A percentile compares a stretch with the other conserved stretches of the same genome.
These are phyloP conservation scores for Rhizopogon vulgaris DNA, from an alignment of 768 basidiomycete species.

Conservation along the genomic window DNA sequence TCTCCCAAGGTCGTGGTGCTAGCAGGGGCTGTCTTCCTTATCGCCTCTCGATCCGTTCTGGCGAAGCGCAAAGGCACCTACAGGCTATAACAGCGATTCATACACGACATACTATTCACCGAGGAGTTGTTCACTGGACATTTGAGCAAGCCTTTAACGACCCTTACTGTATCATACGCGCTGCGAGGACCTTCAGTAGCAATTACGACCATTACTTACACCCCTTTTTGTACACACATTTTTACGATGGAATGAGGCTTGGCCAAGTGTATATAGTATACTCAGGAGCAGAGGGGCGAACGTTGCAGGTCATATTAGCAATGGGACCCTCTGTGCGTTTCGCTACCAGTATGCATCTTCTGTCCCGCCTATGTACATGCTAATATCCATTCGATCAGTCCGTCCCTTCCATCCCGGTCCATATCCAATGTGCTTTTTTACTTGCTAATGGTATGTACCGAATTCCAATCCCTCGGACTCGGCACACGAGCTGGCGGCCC, in stretches of 20 bases:
- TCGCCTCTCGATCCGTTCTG: constrained; percentile 3
- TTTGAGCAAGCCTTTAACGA: neutral
- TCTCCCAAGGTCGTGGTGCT: constrained; percentile 9
- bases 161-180: neutral
- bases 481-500: too few species aligned
- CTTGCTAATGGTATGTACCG: too few species aligned
- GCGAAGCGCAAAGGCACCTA: constrained; percentile 6
- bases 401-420: too few species aligned
- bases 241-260: neutral
- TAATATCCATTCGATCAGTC: neutral
- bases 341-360: neutral
- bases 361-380: neutral
- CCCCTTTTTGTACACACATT: neutral
- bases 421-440: too few species aligned
- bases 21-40: constrained; percentile 6
- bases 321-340: neutral
- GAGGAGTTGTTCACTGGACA: neutral
- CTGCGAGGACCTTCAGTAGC: neutral
- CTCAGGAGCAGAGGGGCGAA: neutral
- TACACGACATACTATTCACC: neutral
- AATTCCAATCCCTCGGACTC: too few species aligned
- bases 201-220: neutral
- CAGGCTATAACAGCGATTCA: constrained; percentile 3
- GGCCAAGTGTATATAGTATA: too few species aligned
- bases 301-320: neutral